A percentile compares a stretch with the other conserved stretches of the same genome.
phyloP scores from a whole-genome alignment of 352 stramenopile species.

The Phytophthora tentaculata region DNA sequence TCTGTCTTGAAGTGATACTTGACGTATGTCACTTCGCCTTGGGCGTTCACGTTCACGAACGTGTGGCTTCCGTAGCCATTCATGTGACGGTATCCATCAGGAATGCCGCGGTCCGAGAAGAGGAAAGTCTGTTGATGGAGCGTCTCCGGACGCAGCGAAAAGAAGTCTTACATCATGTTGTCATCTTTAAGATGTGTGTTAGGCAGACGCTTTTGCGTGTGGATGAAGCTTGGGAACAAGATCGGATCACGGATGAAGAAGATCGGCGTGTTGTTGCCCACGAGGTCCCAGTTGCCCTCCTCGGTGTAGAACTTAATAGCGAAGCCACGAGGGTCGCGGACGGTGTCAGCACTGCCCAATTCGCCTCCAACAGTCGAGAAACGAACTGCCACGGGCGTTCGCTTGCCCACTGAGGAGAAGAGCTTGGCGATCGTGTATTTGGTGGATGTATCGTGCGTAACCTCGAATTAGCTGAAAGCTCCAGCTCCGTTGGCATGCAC shows the following conservation, averaged over 20 bases:
- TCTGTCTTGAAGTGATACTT: conserved; percentile 95
- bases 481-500: conserved; percentile 91
- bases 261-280: conserved; percentile 94
- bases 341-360: conserved; percentile 79
- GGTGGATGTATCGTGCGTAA: conserved; percentile 58
- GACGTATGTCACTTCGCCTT: conserved; percentile 79
- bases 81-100: conserved; percentile 90
- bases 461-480: conserved; percentile 93
- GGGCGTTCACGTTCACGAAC: conserved; percentile 89
- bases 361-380: conserved; percentile 90
- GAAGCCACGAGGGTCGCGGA: conserved; percentile 90
- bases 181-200: conserved; percentile 83
- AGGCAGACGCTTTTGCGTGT: conserved; percentile 92
- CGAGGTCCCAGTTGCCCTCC: conserved; percentile 94
- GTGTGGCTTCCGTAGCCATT: conserved; percentile 93
- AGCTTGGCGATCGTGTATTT: conserved; percentile 80
- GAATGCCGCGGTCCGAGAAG: conserved; percentile 90
- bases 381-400: conserved; percentile 83
- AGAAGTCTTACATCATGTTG: conserved; percentile 93
- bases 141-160: conserved; percentile 90
- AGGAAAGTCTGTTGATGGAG: conserved; percentile 90
- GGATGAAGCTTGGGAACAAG: conserved; percentile 93
- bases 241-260: conserved; percentile 95
- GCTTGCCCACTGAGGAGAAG: conserved; percentile 77
- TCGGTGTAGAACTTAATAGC: conserved; percentile 95